Evolutionary conservation across 2,329 filamentous ascomycete genomes (phyloP), one percentile per base, ranked within the genome.

Genomic region (Trichoderma sp.): DNA sequence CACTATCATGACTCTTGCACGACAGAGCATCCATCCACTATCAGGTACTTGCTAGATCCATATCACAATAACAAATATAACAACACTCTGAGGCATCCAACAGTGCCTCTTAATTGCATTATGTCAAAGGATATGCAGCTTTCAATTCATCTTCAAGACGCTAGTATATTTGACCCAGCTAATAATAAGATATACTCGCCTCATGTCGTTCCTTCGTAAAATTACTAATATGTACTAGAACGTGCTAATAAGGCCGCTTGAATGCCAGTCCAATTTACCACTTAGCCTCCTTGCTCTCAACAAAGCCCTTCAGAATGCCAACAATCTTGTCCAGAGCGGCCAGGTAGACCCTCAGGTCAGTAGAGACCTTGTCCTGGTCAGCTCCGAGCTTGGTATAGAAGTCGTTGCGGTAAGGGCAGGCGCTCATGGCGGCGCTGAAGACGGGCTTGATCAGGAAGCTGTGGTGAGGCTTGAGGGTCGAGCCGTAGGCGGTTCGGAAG

Each of bases 391-490:
- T 98, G 78, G 86, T 86, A 84, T 98, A 98, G 83, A 99, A 98
- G 85, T 96, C 94, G 84, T 94, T 94, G 80, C 96, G 91, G 89
- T 98, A 98, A 2, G 97, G 97, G 79, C 94, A 96, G 21, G 95
- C 95, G 80, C 91, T 91, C 95, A 99, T 98, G 83, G 96, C 96
- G 77, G 95, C 93, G 80, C 90, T 93, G 90, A 98, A 98, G 83
- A 98, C 89, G 77, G 95, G 95, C 89, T 97, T 98, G 81, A 98
- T 87, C 77, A 98, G 81, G 85, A 97, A 95, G 82, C 89, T 91
- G 89, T 99, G 97, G 88, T 97, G 92, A 31, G 93, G 94, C 88
- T 97, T 98, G 81, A 99, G 93, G 67, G 96, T 98, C 80, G 87
- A 88, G 83, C 89, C 90, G 87, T 99, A 99, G 79, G 95, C 94